phyloP scores from a whole-genome alignment of 31 red algal species.

The Asparagopsis taxiformis region DNA sequence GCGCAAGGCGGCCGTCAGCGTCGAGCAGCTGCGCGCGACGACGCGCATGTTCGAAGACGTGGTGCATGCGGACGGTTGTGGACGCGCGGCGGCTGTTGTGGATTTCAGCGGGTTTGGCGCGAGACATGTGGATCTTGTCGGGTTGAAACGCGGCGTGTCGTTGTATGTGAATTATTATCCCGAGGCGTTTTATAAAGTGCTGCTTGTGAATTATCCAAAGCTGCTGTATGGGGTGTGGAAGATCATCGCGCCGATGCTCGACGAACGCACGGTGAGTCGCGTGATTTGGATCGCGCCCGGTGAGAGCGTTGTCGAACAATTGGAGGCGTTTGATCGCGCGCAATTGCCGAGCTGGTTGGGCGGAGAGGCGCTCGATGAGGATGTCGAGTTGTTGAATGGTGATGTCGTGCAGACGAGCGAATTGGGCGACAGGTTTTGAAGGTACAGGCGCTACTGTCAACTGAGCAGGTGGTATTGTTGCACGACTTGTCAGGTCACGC shows the following conservation, averaged over 20 bases:
- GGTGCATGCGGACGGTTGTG: constrained; percentile 31
- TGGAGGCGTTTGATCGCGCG: constrained; percentile 10
- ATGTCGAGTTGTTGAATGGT: constrained; percentile 28
- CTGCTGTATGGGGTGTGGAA: constrained; percentile 55
- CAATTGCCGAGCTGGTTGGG: constrained; percentile 32
- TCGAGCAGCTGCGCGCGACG: constrained; percentile 19
- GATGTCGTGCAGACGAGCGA: too few relatives aligned
- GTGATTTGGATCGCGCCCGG: constrained; percentile 6
- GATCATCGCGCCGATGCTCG: constrained; percentile 35
- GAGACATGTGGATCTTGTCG: constrained; percentile 27
- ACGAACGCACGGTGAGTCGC: constrained; percentile 27
- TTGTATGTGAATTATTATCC: constrained; percentile 43
- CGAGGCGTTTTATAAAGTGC: constrained; percentile 33
- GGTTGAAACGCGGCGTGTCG: constrained; percentile 13
- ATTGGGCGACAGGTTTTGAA: too few relatives aligned
- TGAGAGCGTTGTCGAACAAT: neutral
- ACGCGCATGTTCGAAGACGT: constrained; percentile 47
- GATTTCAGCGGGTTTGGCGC: constrained; percentile 40
- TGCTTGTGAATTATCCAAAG: constrained; percentile 39
- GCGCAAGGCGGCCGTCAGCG: neutral
- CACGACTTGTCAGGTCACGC: too few relatives aligned
- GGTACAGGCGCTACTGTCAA: too few relatives aligned
- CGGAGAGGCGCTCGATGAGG: constrained; percentile 6
- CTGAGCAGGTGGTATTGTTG: too few relatives aligned
- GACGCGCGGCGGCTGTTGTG: constrained; percentile 26